Evolutionary conservation across 1,284 basidiomycete genomes (phyloP), one percentile per base, ranked within the genome.

Genomic region (Omphalotus olearius): DNA sequence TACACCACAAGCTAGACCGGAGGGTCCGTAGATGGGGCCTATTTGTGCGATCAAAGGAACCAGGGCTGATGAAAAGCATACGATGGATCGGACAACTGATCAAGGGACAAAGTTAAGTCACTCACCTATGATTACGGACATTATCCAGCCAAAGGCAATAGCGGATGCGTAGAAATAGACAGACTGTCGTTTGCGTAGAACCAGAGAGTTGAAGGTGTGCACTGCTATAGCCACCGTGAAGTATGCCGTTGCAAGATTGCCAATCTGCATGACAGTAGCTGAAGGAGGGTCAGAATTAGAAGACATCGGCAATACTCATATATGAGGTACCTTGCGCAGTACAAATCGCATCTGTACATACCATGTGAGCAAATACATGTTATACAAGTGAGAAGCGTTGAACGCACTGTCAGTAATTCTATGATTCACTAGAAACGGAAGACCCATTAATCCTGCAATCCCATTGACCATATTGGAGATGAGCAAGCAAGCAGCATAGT

Each of bases 171-270:
- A 78, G 18, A 79, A 64, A 66, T 79, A 72, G 9, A 64, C 59
- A 6, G 79, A 75, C 56, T 80, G 78, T 28, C 74, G 74, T 54
- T 71, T 71, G 49, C 72, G 73, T 47, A 88, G 68, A 7, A 83
- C 80, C 39, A 88, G 69, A 16, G 82, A 79, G 57, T 73, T 76
- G 69, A 88, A 83, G 0, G 82, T 79, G 62, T 89, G 86, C n/a
- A 85, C 60, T 2, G 79, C 81, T 54, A 87, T 83, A 9, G 75
- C 70, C 6, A 78, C 70, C 0, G 79, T 83, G 63, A 88, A 89
- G 67, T 79, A 88, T 9, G 79, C 81, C 20, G 71, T 74, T 2
- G 76, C 72, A 62, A 80, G 76, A 58, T 81, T 78, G 20, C 82
- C 84, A 36, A 84, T 67, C 59, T 86, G 80, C 69, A 76, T 79